Conservation (phyloP, 2,329 filamentous ascomycete species). For the Aspergillus tanneri region DNA sequence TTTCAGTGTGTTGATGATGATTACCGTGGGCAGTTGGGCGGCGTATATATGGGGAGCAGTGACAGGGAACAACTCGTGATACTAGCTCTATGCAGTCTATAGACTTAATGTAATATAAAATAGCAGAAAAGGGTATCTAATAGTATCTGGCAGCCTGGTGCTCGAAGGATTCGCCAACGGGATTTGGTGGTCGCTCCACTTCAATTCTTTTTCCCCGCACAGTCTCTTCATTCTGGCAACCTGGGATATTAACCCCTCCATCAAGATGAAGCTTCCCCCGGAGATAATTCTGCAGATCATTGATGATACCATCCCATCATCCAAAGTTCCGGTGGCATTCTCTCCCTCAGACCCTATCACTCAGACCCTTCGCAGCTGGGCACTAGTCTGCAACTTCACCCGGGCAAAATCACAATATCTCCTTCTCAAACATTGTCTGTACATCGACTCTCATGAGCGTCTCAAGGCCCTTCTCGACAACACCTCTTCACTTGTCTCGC, state of each 20-base stretch:
- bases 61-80: slow-evolving; percentile 49
- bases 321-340: slow-evolving; percentile 9
- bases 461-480: background rate
- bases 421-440: slow-evolving; percentile 14
- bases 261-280: slow-evolving; percentile 1
- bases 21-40: slow-evolving; percentile 50
- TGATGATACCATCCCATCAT: slow-evolving; percentile 11
- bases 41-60: slow-evolving; percentile 63
- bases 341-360: slow-evolving; percentile 7
- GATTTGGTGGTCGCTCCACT: too few species aligned
- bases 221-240: background rate
- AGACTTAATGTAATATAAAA: too few species aligned
- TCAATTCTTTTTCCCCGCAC: background rate
- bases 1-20: slow-evolving; percentile 46
- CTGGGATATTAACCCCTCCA: background rate
- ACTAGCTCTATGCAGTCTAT: too few species aligned
- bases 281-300: slow-evolving; percentile 17
- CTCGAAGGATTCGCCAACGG: too few species aligned
- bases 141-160: too few species aligned
- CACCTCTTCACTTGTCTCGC: background rate
- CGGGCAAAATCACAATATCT: slow-evolving; percentile 11
- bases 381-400: slow-evolving; percentile 12
- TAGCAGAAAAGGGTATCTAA: too few species aligned
- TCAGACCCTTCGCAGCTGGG: slow-evolving; percentile 13
- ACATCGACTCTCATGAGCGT: slow-evolving; percentile 1